Percentiles rank a stretch among this genome's conserved stretches.
Evolutionary conservation across 148 eudicot genomes (phyloP).

Genomic region (Nyssa sinensis): DNA sequence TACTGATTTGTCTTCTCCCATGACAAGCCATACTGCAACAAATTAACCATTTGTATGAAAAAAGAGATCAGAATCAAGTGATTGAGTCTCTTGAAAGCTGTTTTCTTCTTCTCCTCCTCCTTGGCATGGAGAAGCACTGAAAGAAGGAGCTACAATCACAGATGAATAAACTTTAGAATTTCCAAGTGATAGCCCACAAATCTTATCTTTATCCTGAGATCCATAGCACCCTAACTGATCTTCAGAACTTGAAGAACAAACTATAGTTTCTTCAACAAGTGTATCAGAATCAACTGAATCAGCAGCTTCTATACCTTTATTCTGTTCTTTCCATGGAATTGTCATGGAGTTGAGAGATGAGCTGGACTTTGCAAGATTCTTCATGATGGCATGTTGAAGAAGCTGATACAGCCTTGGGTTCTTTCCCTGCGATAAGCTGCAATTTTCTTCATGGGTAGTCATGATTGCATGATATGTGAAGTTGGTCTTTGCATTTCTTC

Average conservation of each 20-base stretch:
- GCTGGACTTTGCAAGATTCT: neutral
- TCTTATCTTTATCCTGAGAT: neutral
- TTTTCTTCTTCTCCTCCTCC: neutral
- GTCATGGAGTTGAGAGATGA: neutral
- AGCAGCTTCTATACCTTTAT: no score
- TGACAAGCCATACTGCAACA: neutral
- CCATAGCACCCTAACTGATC: neutral
- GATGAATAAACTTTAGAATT: constrained; percentile 23
- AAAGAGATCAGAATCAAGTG: neutral
- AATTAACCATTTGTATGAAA: neutral
- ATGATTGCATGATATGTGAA: constrained; percentile 2
- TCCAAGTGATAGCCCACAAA: constrained; percentile 5
- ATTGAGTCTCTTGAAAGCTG: neutral
- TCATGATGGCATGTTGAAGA: constrained; percentile 21
- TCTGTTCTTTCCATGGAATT: neutral
- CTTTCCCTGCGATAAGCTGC: constrained; percentile 11
- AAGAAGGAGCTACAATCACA: constrained; percentile 27
- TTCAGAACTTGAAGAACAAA: constrained; percentile 2
- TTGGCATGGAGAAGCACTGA: neutral
- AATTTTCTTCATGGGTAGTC: constrained; percentile 13
- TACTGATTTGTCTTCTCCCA: neutral
- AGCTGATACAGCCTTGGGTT: constrained; percentile 16
- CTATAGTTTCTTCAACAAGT: constrained; percentile 11
- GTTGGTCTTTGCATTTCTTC: constrained; percentile 27
- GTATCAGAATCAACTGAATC: neutral